Evolutionary conservation across 2,329 filamentous ascomycete species (phyloP).

Genomic region (Fusarium aywerte): DNA sequence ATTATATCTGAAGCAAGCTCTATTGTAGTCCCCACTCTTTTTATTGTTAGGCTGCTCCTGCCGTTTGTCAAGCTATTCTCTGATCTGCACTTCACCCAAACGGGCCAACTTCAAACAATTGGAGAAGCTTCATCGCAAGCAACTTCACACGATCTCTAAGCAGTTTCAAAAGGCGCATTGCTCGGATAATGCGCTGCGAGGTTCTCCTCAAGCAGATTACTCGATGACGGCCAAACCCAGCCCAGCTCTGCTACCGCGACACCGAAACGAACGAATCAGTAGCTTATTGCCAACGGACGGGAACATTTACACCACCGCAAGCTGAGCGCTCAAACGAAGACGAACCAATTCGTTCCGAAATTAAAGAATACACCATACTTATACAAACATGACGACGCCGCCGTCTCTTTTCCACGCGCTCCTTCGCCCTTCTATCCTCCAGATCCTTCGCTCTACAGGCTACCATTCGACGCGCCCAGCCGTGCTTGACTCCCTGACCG

Average conservation of each 20-base stretch:
- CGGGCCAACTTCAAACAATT: slow-evolving; percentile 14
- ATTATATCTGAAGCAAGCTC: background rate
- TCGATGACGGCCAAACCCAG: slow-evolving; percentile 48
- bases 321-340: background rate
- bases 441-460: slow-evolving; percentile 90
- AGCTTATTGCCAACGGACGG: slow-evolving; percentile 12
- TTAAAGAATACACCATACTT: background rate
- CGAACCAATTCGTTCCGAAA: background rate
- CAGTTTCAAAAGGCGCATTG: slow-evolving; percentile 27
- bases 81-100: slow-evolving; percentile 27
- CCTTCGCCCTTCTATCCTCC: slow-evolving; percentile 85
- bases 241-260: slow-evolving; percentile 39
- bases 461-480: slow-evolving; percentile 85
- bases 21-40: slow-evolving; percentile 23
- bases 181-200: slow-evolving; percentile 48
- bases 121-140: slow-evolving; percentile 17
- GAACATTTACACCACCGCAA: slow-evolving; percentile 4
- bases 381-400: slow-evolving; percentile 57
- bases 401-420: slow-evolving; percentile 74
- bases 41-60: slow-evolving; percentile 16
- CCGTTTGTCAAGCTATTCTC: slow-evolving; percentile 24
- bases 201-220: slow-evolving; percentile 20
- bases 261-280: slow-evolving; percentile 38
- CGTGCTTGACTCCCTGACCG: slow-evolving; percentile 87
- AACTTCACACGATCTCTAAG: slow-evolving; percentile 6